phyloP scores from a whole-genome alignment of 495 filamentous ascomycete genomes.

The Xylaria venustula region DNA sequence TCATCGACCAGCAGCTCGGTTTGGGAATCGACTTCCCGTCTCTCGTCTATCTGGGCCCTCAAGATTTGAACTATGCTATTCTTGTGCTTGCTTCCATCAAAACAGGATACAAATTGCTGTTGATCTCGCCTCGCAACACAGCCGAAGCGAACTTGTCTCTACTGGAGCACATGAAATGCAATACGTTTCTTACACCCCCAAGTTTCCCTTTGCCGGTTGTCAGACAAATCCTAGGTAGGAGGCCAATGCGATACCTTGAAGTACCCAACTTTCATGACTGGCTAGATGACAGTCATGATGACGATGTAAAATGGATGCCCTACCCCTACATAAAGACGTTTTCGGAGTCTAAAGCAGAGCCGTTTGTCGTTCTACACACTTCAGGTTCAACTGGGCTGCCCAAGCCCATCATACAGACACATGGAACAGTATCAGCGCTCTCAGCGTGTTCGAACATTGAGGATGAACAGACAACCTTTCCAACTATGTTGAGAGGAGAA shows the following conservation, averaged over 20 bases:
- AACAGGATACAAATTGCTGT: conserved; percentile 20
- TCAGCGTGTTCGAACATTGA: conserved; percentile 18
- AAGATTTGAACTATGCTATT: conserved; percentile 27
- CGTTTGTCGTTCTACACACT: conserved; percentile 51
- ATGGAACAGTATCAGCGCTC: conserved; percentile 41
- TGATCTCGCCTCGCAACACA: conserved; percentile 38
- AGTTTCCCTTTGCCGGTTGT: conserved; percentile 28
- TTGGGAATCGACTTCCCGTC: conserved; percentile 5
- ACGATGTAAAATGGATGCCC: conserved; percentile 1
- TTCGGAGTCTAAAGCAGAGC: conserved; percentile 39
- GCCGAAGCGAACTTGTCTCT: conserved; percentile 36
- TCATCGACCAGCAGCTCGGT: conserved; percentile 38
- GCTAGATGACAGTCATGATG: conserved; percentile 11
- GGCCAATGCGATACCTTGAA: conserved; percentile 10
- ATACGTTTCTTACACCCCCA: conserved; percentile 20
- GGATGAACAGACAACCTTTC: background rate
- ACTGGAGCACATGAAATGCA: conserved; percentile 33
- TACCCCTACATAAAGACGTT: conserved; percentile 39
- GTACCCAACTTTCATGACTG: background rate
- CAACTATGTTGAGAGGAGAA: background rate
- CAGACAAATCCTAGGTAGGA: conserved; percentile 27
- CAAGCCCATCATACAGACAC: conserved; percentile 48
- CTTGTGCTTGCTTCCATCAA: conserved; percentile 23
- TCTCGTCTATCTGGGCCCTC: conserved; percentile 25
- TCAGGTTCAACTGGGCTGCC: conserved; percentile 56